phyloP scores from a whole-genome alignment of 495 filamentous ascomycete species.

The Lophium mytilinum region DNA sequence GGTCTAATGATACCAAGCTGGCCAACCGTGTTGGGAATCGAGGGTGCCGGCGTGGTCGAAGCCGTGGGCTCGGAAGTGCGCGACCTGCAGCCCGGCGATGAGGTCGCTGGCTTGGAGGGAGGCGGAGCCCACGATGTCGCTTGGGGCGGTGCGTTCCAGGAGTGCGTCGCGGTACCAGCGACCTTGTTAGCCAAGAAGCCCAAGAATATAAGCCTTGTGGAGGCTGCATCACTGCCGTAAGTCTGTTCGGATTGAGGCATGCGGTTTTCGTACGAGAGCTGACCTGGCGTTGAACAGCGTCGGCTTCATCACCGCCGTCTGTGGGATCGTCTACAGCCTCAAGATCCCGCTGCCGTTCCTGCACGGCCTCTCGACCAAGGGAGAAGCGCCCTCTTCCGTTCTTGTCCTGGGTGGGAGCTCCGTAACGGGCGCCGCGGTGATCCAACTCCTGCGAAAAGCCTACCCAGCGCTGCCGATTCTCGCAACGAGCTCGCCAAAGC shows the following conservation, averaged over 20 bases:
- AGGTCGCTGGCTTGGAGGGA: slow-evolving; percentile 30
- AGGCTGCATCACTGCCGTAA: slow-evolving; percentile 39
- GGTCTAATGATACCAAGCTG: slow-evolving; percentile 29
- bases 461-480: slow-evolving; percentile 31
- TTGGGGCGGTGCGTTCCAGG: slow-evolving; percentile 35
- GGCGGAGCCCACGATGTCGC: slow-evolving; percentile 8
- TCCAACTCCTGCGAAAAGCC: slow-evolving; percentile 39
- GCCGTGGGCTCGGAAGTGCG: slow-evolving; percentile 8
- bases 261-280: neutral
- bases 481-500: slow-evolving; percentile 33
- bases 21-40: slow-evolving; percentile 36
- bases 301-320: slow-evolving; percentile 36
- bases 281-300: slow-evolving; percentile 22
- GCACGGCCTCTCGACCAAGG: slow-evolving; percentile 18
- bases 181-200: slow-evolving; percentile 38
- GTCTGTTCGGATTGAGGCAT: neutral
- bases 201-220: slow-evolving; percentile 30
- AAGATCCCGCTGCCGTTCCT: slow-evolving; percentile 29
- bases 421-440: slow-evolving; percentile 33
- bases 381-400: slow-evolving; percentile 25
- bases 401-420: slow-evolving; percentile 41
- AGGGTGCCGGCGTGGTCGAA: slow-evolving; percentile 36
- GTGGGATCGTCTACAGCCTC: slow-evolving; percentile 27
- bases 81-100: slow-evolving; percentile 31
- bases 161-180: slow-evolving; percentile 32